These are phyloP conservation scores for Populus ilicifolia DNA, from an alignment of 345 rosid genomes.

Conservation along the genomic window DNA sequence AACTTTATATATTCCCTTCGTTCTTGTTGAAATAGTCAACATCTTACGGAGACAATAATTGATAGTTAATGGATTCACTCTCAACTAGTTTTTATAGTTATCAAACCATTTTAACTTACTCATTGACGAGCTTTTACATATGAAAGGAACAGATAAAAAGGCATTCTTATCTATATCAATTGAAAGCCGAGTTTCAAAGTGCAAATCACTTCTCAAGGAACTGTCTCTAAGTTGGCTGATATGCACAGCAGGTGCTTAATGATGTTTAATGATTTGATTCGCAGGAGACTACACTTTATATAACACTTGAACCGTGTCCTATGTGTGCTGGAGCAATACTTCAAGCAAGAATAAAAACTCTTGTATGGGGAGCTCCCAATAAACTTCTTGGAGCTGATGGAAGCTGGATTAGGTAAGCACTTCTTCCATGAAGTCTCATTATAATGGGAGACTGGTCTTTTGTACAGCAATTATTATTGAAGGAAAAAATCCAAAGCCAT, in stretches of 20 bases:
- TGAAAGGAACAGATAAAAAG: neutral
- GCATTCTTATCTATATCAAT: neutral
- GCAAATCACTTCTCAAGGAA: neutral
- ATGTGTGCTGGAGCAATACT: conserved; percentile 99
- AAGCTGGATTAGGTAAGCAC: conserved; percentile 78
- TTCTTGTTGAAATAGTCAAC: neutral
- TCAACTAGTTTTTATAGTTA: neutral
- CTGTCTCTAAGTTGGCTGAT: neutral
- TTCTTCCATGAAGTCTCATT: neutral
- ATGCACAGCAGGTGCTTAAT: neutral
- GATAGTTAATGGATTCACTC: neutral
- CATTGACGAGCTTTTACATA: too few species aligned
- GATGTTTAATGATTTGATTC: neutral
- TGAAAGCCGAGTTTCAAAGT: neutral
- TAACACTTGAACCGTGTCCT: conserved; percentile 93
- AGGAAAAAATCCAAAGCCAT: neutral
- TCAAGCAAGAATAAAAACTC: conserved; percentile 81
- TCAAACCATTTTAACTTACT: neutral
- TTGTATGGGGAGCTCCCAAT: conserved; percentile 99
- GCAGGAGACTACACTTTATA: conserved; percentile 83
- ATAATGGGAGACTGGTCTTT: neutral
- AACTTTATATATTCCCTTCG: neutral
- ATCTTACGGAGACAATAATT: neutral
- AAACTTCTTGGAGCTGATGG: conserved; percentile 99
- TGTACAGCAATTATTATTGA: neutral